Conservation (phyloP, 805 yeast genomes). For the Sugiyamaella smithiae region DNA sequence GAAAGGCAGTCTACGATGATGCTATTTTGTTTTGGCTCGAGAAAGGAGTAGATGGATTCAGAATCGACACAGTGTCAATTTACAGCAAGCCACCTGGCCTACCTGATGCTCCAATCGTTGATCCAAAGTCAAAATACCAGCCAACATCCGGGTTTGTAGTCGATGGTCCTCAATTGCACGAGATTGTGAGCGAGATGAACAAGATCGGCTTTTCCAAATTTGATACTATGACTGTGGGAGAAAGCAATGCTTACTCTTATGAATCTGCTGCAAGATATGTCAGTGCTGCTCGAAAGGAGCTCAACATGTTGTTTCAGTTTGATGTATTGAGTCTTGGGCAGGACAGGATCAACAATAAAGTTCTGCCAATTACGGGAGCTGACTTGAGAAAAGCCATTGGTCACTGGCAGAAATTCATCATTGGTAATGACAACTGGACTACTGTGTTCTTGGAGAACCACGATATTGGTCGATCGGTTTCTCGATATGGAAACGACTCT, state of each 20-base stretch:
- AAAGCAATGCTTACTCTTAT: constrained; percentile 41
- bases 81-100: constrained; percentile 47
- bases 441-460: constrained; percentile 57
- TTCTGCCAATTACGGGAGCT: constrained; percentile 4
- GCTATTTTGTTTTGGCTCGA: constrained; percentile 55
- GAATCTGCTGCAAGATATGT: constrained; percentile 35
- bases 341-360: constrained; percentile 22
- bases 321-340: constrained; percentile 20
- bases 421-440: constrained; percentile 44
- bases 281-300: constrained; percentile 29
- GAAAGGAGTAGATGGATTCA: constrained; percentile 57
- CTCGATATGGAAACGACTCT: constrained; percentile 45
- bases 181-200: constrained; percentile 53
- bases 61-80: constrained; percentile 55
- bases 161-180: constrained; percentile 57
- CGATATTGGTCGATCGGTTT: constrained; percentile 53
- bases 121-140: constrained; percentile 43
- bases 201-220: constrained; percentile 42
- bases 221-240: constrained; percentile 58
- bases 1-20: constrained; percentile 42
- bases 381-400: constrained; percentile 11
- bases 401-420: constrained; percentile 14
- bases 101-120: constrained; percentile 49
- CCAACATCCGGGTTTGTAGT: constrained; percentile 35
- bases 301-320: constrained; percentile 40